These are phyloP conservation scores for Acacia confusa DNA, from an alignment of 306 rosid species.

Conservation along the genomic window DNA sequence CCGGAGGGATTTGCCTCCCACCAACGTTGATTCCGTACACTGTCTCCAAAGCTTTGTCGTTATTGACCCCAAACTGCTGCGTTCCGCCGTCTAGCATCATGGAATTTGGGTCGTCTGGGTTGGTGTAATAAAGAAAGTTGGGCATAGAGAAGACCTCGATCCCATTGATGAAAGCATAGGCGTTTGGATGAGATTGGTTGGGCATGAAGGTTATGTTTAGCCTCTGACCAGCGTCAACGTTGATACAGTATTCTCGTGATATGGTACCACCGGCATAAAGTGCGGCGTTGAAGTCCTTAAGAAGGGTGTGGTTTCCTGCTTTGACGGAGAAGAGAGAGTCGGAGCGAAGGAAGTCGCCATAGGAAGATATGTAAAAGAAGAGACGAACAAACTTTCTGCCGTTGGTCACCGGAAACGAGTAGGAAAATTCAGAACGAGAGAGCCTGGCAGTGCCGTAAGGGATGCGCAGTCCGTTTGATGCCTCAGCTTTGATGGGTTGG, in stretches of 20 bases:
- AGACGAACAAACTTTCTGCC: no score
- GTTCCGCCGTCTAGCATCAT: background rate
- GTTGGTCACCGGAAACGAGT: no score
- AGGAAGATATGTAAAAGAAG: background rate
- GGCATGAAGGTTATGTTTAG: slow-evolving; percentile 45
- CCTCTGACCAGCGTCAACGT: slow-evolving; percentile 17
- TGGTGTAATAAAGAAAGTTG: background rate
- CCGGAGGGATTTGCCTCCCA: no score
- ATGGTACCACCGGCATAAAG: background rate
- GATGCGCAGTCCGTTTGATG: background rate
- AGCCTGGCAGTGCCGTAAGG: background rate
- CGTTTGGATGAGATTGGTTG: background rate
- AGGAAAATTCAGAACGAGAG: background rate
- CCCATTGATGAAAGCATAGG: slow-evolving; percentile 53
- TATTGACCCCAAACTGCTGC: no score
- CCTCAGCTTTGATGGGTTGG: background rate
- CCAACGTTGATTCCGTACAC: no score
- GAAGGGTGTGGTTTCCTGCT: background rate
- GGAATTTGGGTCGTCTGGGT: background rate
- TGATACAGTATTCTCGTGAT: slow-evolving; percentile 27
- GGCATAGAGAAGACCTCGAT: slow-evolving; percentile 62
- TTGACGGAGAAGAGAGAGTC: slow-evolving; percentile 11
- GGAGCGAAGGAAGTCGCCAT: background rate
- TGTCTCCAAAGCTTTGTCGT: no score
- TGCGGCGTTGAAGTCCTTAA: slow-evolving; percentile 3